Base-by-base conservation (phyloP, 2,329 filamentous ascomycete genomes). In the Colletotrichum liriopes region DNA sequence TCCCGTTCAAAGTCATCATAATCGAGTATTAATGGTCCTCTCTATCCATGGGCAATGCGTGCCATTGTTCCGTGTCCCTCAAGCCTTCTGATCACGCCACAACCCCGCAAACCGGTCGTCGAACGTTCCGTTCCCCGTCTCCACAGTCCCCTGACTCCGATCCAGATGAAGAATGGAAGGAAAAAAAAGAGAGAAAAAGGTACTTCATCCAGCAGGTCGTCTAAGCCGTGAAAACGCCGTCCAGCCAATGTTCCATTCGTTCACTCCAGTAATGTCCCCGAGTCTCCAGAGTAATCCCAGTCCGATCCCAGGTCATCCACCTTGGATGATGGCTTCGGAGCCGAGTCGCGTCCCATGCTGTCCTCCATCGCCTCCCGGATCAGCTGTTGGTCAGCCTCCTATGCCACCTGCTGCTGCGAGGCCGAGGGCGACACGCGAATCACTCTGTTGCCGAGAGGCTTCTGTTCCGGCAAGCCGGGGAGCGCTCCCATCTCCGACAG, bases 401-500 rank as follows among this genome's bases (percentile, higher is more conserved):
- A 72, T 18, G 54, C 69, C 35, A 59, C 54, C 65, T 52, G 59
- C 58, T 69, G 59, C 58, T 41, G 54, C 18, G 69, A 72, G 11
- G 65, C 59, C 29, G 59, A 63, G 26, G 69, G 65, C 37, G 59
- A 63, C 20, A n/a, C 39, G 2, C 55, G 32, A n/a, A 71, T 37
- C 4, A 58, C 67, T 26, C 62, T 60, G 20, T 37, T 73, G 5
- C 71, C 71, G 2, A 62, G 49, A 18, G 71, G 67, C 61, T 71
- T 73, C 45, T 39, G 35, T 14, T 58, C 65, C 26, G 65, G 7
- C 16, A 54, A 7, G 1, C 70, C 65, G 9, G 59, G 41, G 0
- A 62, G 32, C 32, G 47, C 47, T 18, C 54, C 67, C 60, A 76
- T 73, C 16, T 75, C 76, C 32, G 75, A 77, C 62, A 85, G 75